Conservation (phyloP, 805 yeast species). For the Saccharomycopsis oosterbeekiorum region DNA sequence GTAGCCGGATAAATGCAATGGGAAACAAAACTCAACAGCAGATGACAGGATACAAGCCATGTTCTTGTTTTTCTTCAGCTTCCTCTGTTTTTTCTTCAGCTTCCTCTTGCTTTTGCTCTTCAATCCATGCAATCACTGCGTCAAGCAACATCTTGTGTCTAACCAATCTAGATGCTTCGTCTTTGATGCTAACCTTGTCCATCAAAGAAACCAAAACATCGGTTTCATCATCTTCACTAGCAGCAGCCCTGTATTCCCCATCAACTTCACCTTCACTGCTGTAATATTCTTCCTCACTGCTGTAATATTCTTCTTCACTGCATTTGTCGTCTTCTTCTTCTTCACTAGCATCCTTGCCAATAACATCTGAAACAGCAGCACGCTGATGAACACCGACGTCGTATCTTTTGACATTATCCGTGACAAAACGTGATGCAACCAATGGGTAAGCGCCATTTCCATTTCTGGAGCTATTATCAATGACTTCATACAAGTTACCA, state of each 20-base stretch:
- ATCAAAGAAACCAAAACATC: slow-evolving; percentile 4
- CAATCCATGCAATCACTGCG: slow-evolving; percentile 9
- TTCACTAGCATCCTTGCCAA: background rate
- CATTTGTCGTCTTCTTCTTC: background rate
- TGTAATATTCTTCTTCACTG: background rate
- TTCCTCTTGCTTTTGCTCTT: background rate
- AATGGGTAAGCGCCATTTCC: slow-evolving; percentile 22
- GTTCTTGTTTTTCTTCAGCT: background rate
- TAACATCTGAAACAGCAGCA: slow-evolving; percentile 19
- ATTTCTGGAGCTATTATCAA: background rate
- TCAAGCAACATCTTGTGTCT: slow-evolving; percentile 16
- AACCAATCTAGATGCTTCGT: background rate
- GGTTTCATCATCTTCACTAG: slow-evolving; percentile 1
- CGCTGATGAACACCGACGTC: slow-evolving; percentile 31
- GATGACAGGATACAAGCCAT: slow-evolving; percentile 14
- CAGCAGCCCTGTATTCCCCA: background rate
- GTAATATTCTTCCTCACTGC: background rate
- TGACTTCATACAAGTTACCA: background rate
- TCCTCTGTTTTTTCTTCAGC: background rate
- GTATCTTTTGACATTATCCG: slow-evolving; percentile 25
- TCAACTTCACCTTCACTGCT: background rate
- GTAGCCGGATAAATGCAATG: no score
- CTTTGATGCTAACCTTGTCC: background rate
- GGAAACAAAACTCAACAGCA: background rate
- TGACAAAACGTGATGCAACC: slow-evolving; percentile 24